Evolutionary conservation across 306 rosid species (phyloP).

Genomic region (Lagenaria siceraria): DNA sequence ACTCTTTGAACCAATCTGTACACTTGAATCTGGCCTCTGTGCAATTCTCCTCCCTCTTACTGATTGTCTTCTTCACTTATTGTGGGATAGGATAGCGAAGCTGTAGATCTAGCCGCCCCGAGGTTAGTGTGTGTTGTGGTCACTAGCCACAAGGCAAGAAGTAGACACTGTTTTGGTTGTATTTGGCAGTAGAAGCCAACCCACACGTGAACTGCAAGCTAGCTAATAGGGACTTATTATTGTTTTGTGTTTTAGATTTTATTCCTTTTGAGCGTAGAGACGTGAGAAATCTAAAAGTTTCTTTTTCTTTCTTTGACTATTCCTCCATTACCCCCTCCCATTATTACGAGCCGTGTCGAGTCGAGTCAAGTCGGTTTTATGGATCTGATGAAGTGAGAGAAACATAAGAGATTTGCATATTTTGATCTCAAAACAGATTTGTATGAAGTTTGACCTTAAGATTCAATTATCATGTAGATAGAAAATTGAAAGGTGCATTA

Average conservation of each 20-base stretch:
- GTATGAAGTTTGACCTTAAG: neutral
- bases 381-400: neutral
- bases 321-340: neutral
- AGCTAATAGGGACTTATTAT: constrained; percentile 2
- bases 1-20: constrained; percentile 1
- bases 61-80: neutral
- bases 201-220: constrained; percentile 22
- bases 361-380: neutral
- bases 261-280: constrained; percentile 5
- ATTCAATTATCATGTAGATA: constrained; percentile 1
- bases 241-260: constrained; percentile 11
- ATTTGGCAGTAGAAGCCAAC: constrained; percentile 12
- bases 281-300: constrained; percentile 3
- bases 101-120: constrained; percentile 3
- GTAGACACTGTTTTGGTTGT: constrained; percentile 19
- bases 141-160: constrained; percentile 6
- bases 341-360: neutral
- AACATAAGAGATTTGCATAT: constrained; percentile 5
- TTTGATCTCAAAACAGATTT: neutral
- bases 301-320: constrained; percentile 9
- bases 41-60: neutral
- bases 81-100: neutral
- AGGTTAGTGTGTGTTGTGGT: constrained; percentile 12
- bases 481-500: constrained; percentile 4
- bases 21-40: constrained; percentile 2